Percentiles rank a stretch among this genome's conserved stretches.
phyloP scores from a whole-genome alignment of 257 asterid species.

The Primulina tabacum region DNA sequence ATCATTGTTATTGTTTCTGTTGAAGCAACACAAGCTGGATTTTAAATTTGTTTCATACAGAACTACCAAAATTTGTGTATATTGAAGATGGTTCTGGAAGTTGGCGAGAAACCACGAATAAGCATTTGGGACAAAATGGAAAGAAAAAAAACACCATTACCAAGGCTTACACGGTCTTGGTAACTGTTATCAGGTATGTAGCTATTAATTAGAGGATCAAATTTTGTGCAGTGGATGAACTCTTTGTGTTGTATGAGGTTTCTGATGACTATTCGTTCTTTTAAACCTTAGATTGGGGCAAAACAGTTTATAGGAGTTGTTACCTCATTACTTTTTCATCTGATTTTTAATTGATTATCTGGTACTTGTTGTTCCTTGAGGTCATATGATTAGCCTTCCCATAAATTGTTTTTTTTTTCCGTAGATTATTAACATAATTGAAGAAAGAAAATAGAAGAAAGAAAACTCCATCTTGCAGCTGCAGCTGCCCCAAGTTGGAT shows the following conservation, averaged over 20 bases:
- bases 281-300: neutral
- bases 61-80: neutral
- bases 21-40: constrained; percentile 16
- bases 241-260: neutral
- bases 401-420: neutral
- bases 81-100: neutral
- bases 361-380: neutral
- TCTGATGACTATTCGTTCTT: neutral
- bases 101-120: neutral
- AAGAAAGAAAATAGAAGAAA: neutral
- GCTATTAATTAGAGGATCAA: neutral
- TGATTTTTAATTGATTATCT: too few relatives aligned
- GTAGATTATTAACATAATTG: neutral
- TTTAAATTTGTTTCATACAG: neutral
- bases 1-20: neutral
- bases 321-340: neutral
- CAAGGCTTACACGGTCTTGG: neutral
- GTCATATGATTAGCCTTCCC: neutral
- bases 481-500: neutral
- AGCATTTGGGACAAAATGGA: neutral
- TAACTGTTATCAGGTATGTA: neutral
- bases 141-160: too few relatives aligned
- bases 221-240: neutral
- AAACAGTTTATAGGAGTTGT: neutral
- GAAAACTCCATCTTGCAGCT: neutral